A percentile compares a stretch with the other conserved stretches of the same genome.
Conservation (phyloP, 495 filamentous ascomycete genomes). For the Pyrenula aspistea region DNA sequence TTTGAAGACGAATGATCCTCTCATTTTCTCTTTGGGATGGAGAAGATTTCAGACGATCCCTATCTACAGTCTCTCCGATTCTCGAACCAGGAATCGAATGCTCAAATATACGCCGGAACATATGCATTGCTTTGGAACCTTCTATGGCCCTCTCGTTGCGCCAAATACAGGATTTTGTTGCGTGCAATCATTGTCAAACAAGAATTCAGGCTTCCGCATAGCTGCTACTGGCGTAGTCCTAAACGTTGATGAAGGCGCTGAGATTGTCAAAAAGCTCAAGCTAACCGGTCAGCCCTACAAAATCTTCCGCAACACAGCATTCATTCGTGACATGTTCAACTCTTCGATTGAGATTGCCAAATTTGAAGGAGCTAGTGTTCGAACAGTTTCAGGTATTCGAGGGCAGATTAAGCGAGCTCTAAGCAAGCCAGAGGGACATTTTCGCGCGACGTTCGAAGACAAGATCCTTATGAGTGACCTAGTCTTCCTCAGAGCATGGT, state of each 20-base stretch:
- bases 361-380: constrained; percentile 91
- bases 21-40: constrained; percentile 98
- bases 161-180: constrained; percentile 93
- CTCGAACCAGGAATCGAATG: constrained; percentile 87
- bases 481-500: constrained; percentile 92
- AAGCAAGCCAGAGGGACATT: constrained; percentile 83
- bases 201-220: constrained; percentile 84
- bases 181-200: constrained; percentile 80
- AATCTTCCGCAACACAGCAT: constrained; percentile 98
- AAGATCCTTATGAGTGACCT: constrained; percentile 96
- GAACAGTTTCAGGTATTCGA: constrained; percentile 87
- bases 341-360: constrained; percentile 87
- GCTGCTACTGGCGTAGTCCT: constrained; percentile 88
- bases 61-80: constrained; percentile 89
- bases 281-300: constrained; percentile 85
- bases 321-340: constrained; percentile 98
- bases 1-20: constrained; percentile 89
- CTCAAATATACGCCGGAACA: constrained; percentile 96
- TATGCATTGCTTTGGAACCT: constrained; percentile 94
- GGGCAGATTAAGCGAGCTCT: constrained; percentile 94
- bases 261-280: constrained; percentile 99
- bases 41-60: constrained; percentile 85
- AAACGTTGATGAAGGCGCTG: constrained; percentile 82
- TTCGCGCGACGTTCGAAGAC: constrained; percentile 94
- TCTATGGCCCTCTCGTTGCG: constrained; percentile 87